A percentile compares a stretch with the other conserved stretches of the same genome.
These are phyloP conservation scores for Rhizophagus sp. DNA, from an alignment of 192 early-diverging fungal genomes.

Conservation along the genomic window DNA sequence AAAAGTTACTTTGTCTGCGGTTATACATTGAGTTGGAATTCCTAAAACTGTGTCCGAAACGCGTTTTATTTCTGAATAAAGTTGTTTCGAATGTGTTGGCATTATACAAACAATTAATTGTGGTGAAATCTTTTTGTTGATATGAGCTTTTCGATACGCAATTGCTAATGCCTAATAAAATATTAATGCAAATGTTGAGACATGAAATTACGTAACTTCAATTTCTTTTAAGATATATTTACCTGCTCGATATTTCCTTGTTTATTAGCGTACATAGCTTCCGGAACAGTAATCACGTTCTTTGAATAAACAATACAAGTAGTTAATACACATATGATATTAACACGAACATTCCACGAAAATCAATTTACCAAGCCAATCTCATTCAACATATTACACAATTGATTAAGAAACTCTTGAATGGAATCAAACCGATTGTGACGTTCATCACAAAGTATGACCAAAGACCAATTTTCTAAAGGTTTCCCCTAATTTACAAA, in stretches of 20 bases:
- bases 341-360: neutral
- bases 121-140: conserved; percentile 38
- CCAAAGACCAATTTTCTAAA: neutral
- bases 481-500: neutral
- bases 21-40: conserved; percentile 85
- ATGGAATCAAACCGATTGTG: neutral
- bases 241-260: neutral
- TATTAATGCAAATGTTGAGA: neutral
- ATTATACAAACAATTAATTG: conserved; percentile 84
- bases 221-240: neutral
- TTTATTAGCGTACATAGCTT: neutral
- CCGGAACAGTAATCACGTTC: neutral
- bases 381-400: neutral
- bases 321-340: neutral
- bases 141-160: neutral
- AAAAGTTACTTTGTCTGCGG: conserved; percentile 74
- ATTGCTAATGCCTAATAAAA: neutral
- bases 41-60: conserved; percentile 86
- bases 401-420: neutral
- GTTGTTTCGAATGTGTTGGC: conserved; percentile 71
- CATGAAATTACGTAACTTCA: too few relatives aligned
- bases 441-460: neutral
- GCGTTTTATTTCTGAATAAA: conserved; percentile 84
- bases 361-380: neutral
- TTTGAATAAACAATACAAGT: neutral